Evolutionary conservation across 129 eudicot species (phyloP).

Genomic region (Calendula officinalis): DNA sequence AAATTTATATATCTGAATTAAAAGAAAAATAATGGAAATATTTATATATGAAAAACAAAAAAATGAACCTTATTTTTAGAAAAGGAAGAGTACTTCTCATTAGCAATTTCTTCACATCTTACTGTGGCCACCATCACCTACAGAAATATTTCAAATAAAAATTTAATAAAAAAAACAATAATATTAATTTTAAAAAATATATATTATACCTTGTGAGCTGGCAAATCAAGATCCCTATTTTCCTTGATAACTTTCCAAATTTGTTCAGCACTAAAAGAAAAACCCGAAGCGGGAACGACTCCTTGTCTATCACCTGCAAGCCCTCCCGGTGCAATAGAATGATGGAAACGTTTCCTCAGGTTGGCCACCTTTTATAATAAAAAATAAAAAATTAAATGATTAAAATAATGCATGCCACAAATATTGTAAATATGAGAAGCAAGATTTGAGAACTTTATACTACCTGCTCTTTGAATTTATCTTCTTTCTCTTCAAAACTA

Average conservation of each 20-base stretch:
- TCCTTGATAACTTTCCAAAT: constrained; percentile 95
- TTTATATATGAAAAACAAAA: background rate
- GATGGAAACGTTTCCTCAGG: constrained; percentile 56
- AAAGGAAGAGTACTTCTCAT: constrained; percentile 46
- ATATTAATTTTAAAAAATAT: background rate
- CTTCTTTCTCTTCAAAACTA: constrained; percentile 95
- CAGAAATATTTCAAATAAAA: background rate
- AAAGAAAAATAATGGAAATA: no score
- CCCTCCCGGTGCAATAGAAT: constrained; percentile 66
- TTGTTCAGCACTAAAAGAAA: constrained; percentile 84
- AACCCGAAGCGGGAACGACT: constrained; percentile 69
- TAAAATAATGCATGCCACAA: background rate
- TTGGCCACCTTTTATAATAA: constrained; percentile 46
- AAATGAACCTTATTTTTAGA: constrained; percentile 42
- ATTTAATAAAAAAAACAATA: background rate
- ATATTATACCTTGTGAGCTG: constrained; percentile 79
- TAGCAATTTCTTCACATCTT: constrained; percentile 79
- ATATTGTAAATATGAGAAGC: background rate
- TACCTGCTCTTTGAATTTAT: constrained; percentile 89
- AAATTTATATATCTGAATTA: no score
- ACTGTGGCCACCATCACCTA: constrained; percentile 92
- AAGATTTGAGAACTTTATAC: background rate
- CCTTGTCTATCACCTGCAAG: constrained; percentile 80
- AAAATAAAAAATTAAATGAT: background rate
- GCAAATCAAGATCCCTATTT: constrained; percentile 90